Evolutionary conservation across 2,329 filamentous ascomycete genomes (phyloP).

Genomic region (Phialemoniopsis sp.): DNA sequence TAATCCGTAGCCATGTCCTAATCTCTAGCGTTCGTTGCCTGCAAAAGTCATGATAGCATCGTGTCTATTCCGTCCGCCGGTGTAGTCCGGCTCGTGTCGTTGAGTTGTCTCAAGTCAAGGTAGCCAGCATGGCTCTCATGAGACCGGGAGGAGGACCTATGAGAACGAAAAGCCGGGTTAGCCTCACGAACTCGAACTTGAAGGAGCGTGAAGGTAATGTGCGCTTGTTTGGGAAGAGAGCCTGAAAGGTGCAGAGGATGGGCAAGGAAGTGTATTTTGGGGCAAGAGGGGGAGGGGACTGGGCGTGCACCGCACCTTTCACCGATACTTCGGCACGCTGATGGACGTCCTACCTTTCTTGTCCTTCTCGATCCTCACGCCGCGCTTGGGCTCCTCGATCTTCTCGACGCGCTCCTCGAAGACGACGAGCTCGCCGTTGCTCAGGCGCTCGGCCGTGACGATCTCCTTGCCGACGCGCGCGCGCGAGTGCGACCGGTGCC

Average conservation of each 20-base stretch:
- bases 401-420: slow-evolving; percentile 57
- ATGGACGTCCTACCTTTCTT: slow-evolving; percentile 94
- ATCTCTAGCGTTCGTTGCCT: too few species aligned
- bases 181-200: too few species aligned
- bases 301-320: slow-evolving; percentile 40
- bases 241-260: too few species aligned
- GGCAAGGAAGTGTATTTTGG: too few species aligned
- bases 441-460: slow-evolving; percentile 51
- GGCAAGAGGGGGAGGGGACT: neutral
- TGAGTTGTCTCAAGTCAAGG: slow-evolving; percentile 12
- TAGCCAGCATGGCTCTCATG: slow-evolving; percentile 11
- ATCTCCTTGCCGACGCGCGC: slow-evolving; percentile 41
- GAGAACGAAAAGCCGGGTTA: neutral
- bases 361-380: slow-evolving; percentile 76
- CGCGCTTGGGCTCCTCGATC: slow-evolving; percentile 48
- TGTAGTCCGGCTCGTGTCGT: too few species aligned
- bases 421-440: slow-evolving; percentile 59
- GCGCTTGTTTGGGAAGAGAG: too few species aligned
- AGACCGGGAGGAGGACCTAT: slow-evolving; percentile 10
- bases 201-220: too few species aligned
- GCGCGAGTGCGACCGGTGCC: slow-evolving; percentile 31
- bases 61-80: too few species aligned
- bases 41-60: too few species aligned
- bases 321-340: slow-evolving; percentile 69
- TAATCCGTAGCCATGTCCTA: too few species aligned